phyloP scores from a whole-genome alignment of 179 eudicot species.

The Beta macrorhiza region DNA sequence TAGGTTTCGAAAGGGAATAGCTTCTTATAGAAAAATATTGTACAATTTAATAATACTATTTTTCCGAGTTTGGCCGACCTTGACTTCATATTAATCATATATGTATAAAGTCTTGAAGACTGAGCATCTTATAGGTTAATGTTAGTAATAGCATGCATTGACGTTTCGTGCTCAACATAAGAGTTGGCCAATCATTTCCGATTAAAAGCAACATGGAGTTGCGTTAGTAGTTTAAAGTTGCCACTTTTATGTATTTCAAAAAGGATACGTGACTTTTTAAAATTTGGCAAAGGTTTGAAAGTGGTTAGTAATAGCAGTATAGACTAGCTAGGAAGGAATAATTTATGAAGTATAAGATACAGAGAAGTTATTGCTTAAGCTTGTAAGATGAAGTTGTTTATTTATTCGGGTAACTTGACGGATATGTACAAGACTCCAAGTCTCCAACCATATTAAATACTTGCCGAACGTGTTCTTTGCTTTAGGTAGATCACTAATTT shows the following conservation, averaged over 20 bases:
- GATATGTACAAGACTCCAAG: neutral
- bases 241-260: slow-evolving; percentile 6
- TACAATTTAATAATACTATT: neutral
- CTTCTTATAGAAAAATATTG: slow-evolving; percentile 1
- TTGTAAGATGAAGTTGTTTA: neutral
- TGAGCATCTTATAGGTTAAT: slow-evolving; percentile 12
- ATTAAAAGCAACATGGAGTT: slow-evolving; percentile 22
- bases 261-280: slow-evolving; percentile 29
- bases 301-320: neutral
- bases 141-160: slow-evolving; percentile 22
- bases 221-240: slow-evolving; percentile 1
- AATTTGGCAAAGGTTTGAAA: slow-evolving; percentile 18
- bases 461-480: neutral
- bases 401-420: neutral
- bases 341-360: neutral
- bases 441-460: neutral
- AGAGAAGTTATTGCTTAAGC: neutral
- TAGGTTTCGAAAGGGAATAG: neutral
- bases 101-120: neutral
- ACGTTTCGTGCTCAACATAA: slow-evolving; percentile 29
- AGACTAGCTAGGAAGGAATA: slow-evolving; percentile 13
- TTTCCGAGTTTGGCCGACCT: slow-evolving; percentile 6
- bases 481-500: neutral
- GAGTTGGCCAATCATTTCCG: slow-evolving; percentile 14
- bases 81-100: slow-evolving; percentile 3